phyloP scores from a whole-genome alignment of 176 grass and related monocot species.

The Cenchrus americanus region DNA sequence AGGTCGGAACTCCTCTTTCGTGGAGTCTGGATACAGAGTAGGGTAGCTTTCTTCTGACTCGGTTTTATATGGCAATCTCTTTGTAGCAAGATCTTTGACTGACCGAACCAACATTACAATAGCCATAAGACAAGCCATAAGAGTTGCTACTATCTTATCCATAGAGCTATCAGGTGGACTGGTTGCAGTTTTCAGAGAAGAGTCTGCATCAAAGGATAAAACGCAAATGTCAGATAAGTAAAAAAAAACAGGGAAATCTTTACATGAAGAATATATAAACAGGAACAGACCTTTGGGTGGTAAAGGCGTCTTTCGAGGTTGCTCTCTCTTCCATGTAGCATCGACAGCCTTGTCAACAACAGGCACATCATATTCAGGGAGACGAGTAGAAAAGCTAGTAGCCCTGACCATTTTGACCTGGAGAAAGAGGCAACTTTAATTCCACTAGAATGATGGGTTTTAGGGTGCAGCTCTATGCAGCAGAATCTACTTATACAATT shows the following conservation, averaged over 20 bases:
- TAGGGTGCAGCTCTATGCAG: background rate
- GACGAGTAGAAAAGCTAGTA: slow-evolving; percentile 76
- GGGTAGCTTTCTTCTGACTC: slow-evolving; percentile 41
- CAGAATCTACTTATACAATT: background rate
- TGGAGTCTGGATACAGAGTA: slow-evolving; percentile 37
- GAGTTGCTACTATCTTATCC: slow-evolving; percentile 46
- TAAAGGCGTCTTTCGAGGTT: slow-evolving; percentile 35
- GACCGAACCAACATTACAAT: slow-evolving; percentile 54
- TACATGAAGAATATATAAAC: slow-evolving; percentile 8
- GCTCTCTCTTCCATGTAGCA: slow-evolving; percentile 77
- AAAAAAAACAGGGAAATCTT: background rate
- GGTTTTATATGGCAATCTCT: slow-evolving; percentile 49
- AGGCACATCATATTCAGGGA: slow-evolving; percentile 78
- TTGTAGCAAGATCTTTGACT: slow-evolving; percentile 50
- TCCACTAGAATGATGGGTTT: background rate
- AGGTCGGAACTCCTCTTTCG: slow-evolving; percentile 68
- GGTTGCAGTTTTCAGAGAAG: slow-evolving; percentile 21
- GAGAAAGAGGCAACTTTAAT: slow-evolving; percentile 30
- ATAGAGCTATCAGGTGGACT: slow-evolving; percentile 32
- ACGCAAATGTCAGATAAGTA: slow-evolving; percentile 29
- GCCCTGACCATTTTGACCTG: slow-evolving; percentile 86
- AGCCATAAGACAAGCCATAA: slow-evolving; percentile 55
- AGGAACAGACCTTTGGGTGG: slow-evolving; percentile 54
- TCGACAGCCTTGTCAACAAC: slow-evolving; percentile 93
- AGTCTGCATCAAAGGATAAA: slow-evolving; percentile 34